Evolutionary conservation across 305 asterid genomes (phyloP), one percentile per base, ranked within the genome.

Genomic region (Ajuga reptans): DNA sequence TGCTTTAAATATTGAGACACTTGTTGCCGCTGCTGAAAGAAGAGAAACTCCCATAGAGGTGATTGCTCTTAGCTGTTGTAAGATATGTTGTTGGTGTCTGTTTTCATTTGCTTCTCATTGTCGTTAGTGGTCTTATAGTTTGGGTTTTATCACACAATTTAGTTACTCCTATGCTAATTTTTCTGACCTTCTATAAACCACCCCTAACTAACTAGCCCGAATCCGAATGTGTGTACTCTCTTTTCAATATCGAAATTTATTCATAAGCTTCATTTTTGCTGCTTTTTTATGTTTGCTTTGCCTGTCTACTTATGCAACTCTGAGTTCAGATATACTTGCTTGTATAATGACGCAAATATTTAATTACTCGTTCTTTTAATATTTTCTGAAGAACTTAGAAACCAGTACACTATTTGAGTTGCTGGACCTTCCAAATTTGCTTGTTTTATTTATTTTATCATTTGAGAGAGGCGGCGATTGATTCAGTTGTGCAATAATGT

Each of bases 21-120:
- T 95, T 71, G 90, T 95, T 79, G 97, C 97, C 55, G 99, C 99
- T 3, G 99, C 99, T 42, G 99, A 95, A 84, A 89, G 96, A 80
- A 88, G 95, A 76, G 93, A 86, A 71, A 85, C 91, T 65, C 97
- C 95, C 41, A 82, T 91, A 71, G 98, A 95, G 98, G 99, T 95
- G 79, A 64, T 59, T 72, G 59, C 53, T 81, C 69, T 69, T 53
- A 15, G 64, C 46, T 52, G 64, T 65, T 55, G 52, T 63, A 46
- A 9, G 43, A 56, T 29, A 3, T 49, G 37, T 75, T 74, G 68
- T 60, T 53, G 49, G 45, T 49, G 43, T 64, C 50, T 39, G 10
- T 57, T 58, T 24, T 45, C 64, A 29, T 18, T 29, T 69, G 34
- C 8, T 53, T 18, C 31, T 33, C 6, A n/a, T n/a, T n/a, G 9